Percentiles rank a stretch among this genome's conserved stretches.
Evolutionary conservation across 192 early-diverging fungal species (phyloP).

Genomic region (Phlyctochytrium arcticum): DNA sequence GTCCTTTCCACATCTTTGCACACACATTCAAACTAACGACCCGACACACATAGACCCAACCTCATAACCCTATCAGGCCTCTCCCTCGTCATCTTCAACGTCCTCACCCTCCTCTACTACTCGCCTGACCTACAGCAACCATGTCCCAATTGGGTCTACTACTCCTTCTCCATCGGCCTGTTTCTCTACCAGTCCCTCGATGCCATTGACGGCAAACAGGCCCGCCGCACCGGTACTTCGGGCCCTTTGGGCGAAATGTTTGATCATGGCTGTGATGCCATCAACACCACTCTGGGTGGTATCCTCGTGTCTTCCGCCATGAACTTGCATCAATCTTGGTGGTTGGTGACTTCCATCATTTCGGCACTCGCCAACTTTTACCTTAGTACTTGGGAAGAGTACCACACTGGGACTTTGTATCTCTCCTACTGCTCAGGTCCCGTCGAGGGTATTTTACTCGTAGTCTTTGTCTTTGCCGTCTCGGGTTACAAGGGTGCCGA

Average conservation of each 20-base stretch:
- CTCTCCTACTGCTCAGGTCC: conserved; percentile 82
- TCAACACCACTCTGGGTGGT: conserved; percentile 45
- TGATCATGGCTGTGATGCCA: conserved; percentile 84
- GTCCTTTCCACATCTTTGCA: conserved; percentile 2
- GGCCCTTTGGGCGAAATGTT: conserved; percentile 93
- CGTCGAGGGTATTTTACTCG: conserved; percentile 82
- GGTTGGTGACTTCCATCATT: conserved; percentile 9
- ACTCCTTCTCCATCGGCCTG: conserved; percentile 69
- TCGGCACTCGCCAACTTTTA: conserved; percentile 82
- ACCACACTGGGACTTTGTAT: conserved; percentile 84
- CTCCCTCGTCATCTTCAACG: conserved; percentile 69
- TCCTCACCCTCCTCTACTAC: conserved; percentile 68
- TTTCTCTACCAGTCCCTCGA: conserved; percentile 89
- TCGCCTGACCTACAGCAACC: conserved; percentile 63
- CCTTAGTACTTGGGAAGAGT: conserved; percentile 91
- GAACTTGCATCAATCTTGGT: neutral
- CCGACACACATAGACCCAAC: conserved; percentile 61
- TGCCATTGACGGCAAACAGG: conserved; percentile 95
- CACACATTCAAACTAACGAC: neutral
- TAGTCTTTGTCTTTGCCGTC: conserved; percentile 55
- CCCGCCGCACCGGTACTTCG: conserved; percentile 77
- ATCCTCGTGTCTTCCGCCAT: conserved; percentile 16
- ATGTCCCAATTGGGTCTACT: conserved; percentile 81
- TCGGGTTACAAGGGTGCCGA: conserved; percentile 62
- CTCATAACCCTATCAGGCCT: conserved; percentile 86